Conservation (phyloP, 2,329 filamentous ascomycete genomes). For the Aplosporella prunicola region DNA sequence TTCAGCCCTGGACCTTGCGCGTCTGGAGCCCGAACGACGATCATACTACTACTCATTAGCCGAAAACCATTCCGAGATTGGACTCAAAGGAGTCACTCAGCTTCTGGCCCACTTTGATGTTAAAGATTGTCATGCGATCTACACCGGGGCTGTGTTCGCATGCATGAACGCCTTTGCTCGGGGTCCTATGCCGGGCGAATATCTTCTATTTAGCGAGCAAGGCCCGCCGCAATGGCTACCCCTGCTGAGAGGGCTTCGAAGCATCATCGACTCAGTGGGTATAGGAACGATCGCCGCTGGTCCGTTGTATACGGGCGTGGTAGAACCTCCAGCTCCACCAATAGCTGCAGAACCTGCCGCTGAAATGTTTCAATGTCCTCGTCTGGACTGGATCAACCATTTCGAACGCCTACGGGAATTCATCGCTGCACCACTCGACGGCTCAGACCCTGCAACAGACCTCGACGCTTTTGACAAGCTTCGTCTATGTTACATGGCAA, state of each 20-base stretch:
- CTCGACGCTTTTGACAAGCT: slow-evolving; percentile 13
- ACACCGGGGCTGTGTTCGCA: not conserved
- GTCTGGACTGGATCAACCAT: not conserved
- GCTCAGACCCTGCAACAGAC: slow-evolving; percentile 8
- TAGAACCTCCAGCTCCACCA: not conserved
- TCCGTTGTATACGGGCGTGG: not conserved
- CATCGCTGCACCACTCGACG: slow-evolving; percentile 13
- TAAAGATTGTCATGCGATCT: not conserved
- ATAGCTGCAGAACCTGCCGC: not conserved
- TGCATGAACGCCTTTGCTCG: slow-evolving; percentile 1
- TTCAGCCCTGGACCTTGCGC: not conserved
- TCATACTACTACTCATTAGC: not conserved
- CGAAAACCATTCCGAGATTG: not conserved
- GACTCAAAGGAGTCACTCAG: not conserved
- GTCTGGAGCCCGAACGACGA: not conserved
- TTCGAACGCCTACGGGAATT: slow-evolving; percentile 11
- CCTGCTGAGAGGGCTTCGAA: not conserved
- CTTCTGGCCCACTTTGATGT: not conserved
- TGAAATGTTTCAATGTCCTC: not conserved
- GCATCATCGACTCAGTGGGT: not conserved
- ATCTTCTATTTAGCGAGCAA: not conserved
- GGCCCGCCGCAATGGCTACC: not conserved
- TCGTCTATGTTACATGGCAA: slow-evolving; percentile 13
- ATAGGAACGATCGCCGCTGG: not conserved
- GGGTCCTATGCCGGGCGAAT: not conserved